A percentile compares a stretch with the other conserved stretches of the same genome.
Conservation (phyloP, 148 eudicot species). For the Vaccinium darrowii region DNA sequence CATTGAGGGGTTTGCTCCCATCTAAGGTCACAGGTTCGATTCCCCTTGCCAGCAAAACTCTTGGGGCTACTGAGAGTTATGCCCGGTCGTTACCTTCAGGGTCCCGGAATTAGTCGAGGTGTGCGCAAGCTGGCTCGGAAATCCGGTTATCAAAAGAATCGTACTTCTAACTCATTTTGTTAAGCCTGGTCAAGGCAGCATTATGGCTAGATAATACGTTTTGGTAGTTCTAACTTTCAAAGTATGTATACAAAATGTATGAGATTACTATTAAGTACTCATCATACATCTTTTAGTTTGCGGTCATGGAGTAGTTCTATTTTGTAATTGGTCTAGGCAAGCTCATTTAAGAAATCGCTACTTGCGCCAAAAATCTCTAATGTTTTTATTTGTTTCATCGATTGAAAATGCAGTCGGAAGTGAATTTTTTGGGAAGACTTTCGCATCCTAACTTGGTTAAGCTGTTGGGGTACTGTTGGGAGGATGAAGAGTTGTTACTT, state of each 20-base stretch:
- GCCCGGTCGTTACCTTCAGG: no score
- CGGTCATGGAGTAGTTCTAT: not conserved
- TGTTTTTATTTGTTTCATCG: not conserved
- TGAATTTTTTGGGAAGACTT: constrained; percentile 46
- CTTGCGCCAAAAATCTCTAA: not conserved
- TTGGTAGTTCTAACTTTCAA: no score
- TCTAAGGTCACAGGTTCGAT: no score
- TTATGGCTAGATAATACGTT: not conserved
- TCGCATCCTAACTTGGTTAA: constrained; percentile 51
- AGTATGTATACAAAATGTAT: no score
- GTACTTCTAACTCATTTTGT: not conserved
- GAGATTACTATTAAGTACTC: not conserved
- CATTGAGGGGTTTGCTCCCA: no score
- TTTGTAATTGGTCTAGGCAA: not conserved
- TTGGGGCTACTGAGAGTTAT: no score
- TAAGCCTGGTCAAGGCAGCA: not conserved
- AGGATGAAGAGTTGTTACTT: constrained; percentile 42
- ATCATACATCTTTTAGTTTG: not conserved
- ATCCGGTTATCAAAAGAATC: no score
- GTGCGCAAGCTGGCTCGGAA: no score
- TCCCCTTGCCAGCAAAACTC: no score
- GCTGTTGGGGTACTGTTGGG: constrained; percentile 52
- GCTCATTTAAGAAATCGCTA: not conserved
- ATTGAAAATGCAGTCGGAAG: constrained; percentile 26
- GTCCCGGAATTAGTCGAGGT: no score